Base-by-base conservation (phyloP, 202 grass and related monocot genomes). In the Hordeum pubiflorum region DNA sequence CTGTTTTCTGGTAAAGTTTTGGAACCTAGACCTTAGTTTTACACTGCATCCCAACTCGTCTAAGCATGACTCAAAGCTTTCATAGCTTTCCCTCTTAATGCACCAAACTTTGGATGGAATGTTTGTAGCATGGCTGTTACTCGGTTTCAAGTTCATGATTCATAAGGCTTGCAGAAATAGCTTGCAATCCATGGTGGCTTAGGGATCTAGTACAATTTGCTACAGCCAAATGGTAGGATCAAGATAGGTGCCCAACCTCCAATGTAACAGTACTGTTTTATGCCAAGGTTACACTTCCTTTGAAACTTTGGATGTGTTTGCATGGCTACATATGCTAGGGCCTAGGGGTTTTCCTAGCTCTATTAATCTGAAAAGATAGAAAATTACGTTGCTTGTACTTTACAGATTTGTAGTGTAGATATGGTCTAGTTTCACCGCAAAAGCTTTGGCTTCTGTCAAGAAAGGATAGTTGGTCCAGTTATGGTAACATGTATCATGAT, bases 1-100 rank as follows among this genome's bases (percentile, higher is more conserved):
- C 56, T 91, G 72, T 93, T 98, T 84, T 74, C 82, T 69, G 77
- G 96, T 93, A 93, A 84, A 39, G 5, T 48, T 40, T 62, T 82
- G 64, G 57, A 27, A 24, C 63, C 40, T 43, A 2, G 26, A 75
- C 13, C 58, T 11, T 64, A 65, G 40, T 66, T 58, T 27, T 56
- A 36, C 50, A 54, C 38, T 66, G 14, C 22, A 34, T 79, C 10
- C 23, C 12, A 12, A 63, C 69, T 65, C 38, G 52, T 50, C 7
- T 75, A 10, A 74, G 14, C 21, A 74, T 62, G 58, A n/a, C 67
- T 70, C 22, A 9, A 57, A 77, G 43, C 21, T 84, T 82, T 9
- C 60, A 14, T 63, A 10, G 22, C 9, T 2, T 63, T 77, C 13
- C 60, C 55, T 64, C 39, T 72, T 56, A 74, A 55, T 40, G 7